Conservation (phyloP, 306 rosid genomes). For the Notholithocarpus densiflorus region DNA sequence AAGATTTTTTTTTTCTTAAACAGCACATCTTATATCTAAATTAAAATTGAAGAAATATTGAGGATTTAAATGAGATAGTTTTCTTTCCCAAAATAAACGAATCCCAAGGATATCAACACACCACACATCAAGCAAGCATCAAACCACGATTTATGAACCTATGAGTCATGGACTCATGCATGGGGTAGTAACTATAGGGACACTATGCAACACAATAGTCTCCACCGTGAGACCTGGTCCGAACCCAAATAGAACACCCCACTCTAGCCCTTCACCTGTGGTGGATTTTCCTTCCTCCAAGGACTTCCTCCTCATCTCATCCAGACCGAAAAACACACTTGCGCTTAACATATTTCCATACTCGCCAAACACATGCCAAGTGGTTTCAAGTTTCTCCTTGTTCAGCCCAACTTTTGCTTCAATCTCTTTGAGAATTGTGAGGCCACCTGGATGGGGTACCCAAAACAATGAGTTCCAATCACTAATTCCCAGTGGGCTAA, state of each 20-base stretch:
- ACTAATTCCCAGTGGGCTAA: neutral
- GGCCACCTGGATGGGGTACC: conserved; percentile 4
- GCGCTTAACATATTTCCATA: neutral
- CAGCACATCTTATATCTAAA: no score
- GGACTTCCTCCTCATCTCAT: conserved; percentile 3
- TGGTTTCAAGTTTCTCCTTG: neutral
- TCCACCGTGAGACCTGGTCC: no score
- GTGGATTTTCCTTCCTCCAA: neutral
- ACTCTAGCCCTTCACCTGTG: neutral
- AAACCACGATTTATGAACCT: no score
- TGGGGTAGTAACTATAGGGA: neutral
- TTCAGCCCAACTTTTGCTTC: neutral
- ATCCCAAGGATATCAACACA: no score
- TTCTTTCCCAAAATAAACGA: no score
- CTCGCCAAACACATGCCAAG: neutral
- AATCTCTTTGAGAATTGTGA: neutral
- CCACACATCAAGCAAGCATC: no score
- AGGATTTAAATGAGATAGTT: no score
- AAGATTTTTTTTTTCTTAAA: no score
- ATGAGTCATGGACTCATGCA: no score
- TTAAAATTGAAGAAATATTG: no score
- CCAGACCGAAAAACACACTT: neutral
- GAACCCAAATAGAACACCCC: no score
- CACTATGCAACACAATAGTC: no score
- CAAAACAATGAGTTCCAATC: conserved; percentile 6